These are phyloP conservation scores for Trichocladium antarcticum DNA, from an alignment of 495 filamentous ascomycete species.

Conservation along the genomic window DNA sequence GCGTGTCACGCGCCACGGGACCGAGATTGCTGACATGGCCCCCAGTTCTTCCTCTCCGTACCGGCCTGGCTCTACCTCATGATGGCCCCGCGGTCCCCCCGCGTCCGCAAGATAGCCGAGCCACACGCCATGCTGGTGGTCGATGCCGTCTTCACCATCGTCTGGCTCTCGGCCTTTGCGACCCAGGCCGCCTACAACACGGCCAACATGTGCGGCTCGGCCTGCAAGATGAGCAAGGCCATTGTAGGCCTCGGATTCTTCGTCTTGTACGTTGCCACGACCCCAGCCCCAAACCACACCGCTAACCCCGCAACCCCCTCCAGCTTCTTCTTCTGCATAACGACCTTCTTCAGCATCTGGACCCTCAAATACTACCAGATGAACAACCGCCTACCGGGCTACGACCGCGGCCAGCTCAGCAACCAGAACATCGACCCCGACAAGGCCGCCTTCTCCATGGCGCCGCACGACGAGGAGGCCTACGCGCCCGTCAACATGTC, in stretches of 20 bases:
- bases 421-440: constrained; percentile 46
- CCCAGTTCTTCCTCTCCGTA: constrained; percentile 72
- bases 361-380: constrained; percentile 67
- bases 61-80: constrained; percentile 75
- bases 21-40: background rate
- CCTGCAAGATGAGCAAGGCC: constrained; percentile 63
- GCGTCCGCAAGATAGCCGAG: constrained; percentile 66
- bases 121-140: constrained; percentile 69
- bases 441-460: constrained; percentile 47
- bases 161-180: constrained; percentile 81
- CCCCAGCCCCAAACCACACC: background rate
- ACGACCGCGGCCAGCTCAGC: constrained; percentile 39
- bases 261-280: constrained; percentile 53
- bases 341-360: constrained; percentile 65
- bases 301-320: background rate
- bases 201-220: constrained; percentile 37
- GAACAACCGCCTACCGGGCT: constrained; percentile 64
- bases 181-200: constrained; percentile 58
- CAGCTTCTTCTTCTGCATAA: constrained; percentile 65
- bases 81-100: constrained; percentile 74
- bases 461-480: constrained; percentile 44
- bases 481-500: constrained; percentile 38
- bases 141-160: constrained; percentile 59
- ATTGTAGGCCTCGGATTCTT: constrained; percentile 70
- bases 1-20: background rate